Conservation (phyloP, 192 early-diverging fungal species). For the Funneliformis mosseae region DNA sequence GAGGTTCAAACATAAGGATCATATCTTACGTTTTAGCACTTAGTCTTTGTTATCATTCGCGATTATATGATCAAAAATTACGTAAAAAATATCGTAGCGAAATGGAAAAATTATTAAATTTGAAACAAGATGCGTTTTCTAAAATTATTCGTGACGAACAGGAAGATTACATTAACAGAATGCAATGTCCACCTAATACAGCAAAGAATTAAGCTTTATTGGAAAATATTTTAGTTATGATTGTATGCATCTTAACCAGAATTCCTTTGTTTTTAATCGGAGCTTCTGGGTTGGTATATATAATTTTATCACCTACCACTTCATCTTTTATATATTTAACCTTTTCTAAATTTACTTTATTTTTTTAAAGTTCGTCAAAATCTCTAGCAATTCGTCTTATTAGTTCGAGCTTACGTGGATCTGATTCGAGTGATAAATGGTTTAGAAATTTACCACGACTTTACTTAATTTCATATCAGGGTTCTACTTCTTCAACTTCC, state of each 20-base stretch:
- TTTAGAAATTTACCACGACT: slow-evolving; percentile 27
- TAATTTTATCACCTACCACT: too few species aligned
- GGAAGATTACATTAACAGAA: slow-evolving; percentile 19
- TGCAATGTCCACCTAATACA: too few species aligned
- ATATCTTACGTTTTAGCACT: slow-evolving; percentile 6
- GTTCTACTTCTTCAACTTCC: slow-evolving; percentile 27
- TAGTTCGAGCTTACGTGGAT: slow-evolving; percentile 26
- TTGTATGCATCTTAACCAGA: slow-evolving; percentile 22
- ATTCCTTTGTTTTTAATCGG: slow-evolving; percentile 32
- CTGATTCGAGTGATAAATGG: slow-evolving; percentile 17
- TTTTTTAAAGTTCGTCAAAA: slow-evolving; percentile 18
- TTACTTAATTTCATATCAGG: slow-evolving; percentile 29
- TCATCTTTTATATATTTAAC: too few species aligned
- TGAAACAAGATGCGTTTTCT: background rate
- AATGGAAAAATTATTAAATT: background rate
- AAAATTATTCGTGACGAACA: background rate
- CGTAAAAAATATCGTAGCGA: background rate
- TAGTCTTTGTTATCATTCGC: too few species aligned
- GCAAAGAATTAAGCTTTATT: slow-evolving; percentile 5
- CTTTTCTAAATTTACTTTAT: too few species aligned
- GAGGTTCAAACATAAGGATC: too few species aligned
- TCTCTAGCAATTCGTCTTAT: slow-evolving; percentile 27
- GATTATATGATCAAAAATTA: slow-evolving; percentile 21
- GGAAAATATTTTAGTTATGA: slow-evolving; percentile 30
- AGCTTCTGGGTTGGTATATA: too few species aligned